Base-by-base conservation (phyloP, 2,329 filamentous ascomycete genomes). In the Neofusicoccum laricinum region DNA sequence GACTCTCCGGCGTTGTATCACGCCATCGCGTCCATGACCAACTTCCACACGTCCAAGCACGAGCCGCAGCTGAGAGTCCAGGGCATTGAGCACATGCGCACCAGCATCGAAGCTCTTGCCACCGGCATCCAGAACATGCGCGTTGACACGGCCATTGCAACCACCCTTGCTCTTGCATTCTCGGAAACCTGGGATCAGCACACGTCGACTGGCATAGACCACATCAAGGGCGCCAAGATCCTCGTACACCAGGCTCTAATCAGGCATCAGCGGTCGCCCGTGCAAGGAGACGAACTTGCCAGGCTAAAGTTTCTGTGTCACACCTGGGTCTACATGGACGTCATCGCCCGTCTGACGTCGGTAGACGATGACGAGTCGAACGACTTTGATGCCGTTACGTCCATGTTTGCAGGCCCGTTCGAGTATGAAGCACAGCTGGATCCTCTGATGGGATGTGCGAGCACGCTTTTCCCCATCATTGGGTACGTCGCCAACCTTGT, bases 281-380 rank as follows among this genome's bases (percentile, higher is more conserved):
- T 78, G 57, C 72, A 75, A 21, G 58, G 58, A 11, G 73, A 80
- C 25, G 83, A 86, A 49, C 72, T 85, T 12, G 77, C 80, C 43
- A 79, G 87, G 7, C 77, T 91, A 25, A 85, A 85, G 63, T 91
- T 91, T 69, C 78, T 91, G 17, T 89, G 87, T 76, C 90, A 90
- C 70, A 86, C 86, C 3, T 91, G 87, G 86, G 82, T 90, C 7
- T 91, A 91, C 70, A 88, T 90, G 84, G 88, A 90, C 71, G 89
- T 91, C 32, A 88, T 91, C 67, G 86, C 88, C 25, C 84, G 88
- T 14, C 77, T 91, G 55, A 90, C 88, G 0, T 87, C 87, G 2
- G 76, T 85, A 2, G 85, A 86, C 65, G 82, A 84, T 40, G 84
- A 85, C 25, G 84, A 86, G 12, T 80, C 80, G 2, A 80, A 81